Evolutionary conservation across 495 filamentous ascomycete genomes (phyloP).

Genomic region (Mytilinidion resinicola): DNA sequence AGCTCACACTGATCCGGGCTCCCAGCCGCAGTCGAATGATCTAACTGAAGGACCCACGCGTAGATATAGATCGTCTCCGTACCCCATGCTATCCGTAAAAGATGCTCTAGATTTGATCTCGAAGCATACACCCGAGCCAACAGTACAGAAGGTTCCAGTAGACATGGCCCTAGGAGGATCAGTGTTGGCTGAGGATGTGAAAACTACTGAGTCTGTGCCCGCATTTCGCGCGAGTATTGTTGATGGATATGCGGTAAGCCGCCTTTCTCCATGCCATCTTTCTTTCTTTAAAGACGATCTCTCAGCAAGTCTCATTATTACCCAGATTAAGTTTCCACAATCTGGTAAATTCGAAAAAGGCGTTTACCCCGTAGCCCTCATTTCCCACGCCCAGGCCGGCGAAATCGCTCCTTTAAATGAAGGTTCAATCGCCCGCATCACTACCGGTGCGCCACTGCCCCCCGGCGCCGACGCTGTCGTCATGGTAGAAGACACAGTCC

Average conservation of each 20-base stretch:
- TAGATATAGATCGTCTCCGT: conserved; percentile 78
- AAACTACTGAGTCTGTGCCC: conserved; percentile 73
- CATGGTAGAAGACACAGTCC: conserved; percentile 91
- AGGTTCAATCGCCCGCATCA: conserved; percentile 81
- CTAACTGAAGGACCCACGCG: conserved; percentile 69
- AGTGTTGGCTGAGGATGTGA: conserved; percentile 77
- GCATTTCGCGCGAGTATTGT: conserved; percentile 95
- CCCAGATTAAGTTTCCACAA: conserved; percentile 16
- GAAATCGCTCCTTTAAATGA: conserved; percentile 51
- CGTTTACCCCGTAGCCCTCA: conserved; percentile 74
- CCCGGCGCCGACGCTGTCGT: conserved; percentile 84
- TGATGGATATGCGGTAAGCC: conserved; percentile 79
- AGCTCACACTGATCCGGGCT: conserved; percentile 60
- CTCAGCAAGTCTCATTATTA: no score
- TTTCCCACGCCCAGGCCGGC: conserved; percentile 76
- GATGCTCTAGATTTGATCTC: conserved; percentile 70
- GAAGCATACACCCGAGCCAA: conserved; percentile 58
- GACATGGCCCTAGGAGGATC: conserved; percentile 58
- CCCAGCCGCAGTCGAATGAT: conserved; percentile 66
- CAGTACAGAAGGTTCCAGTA: conserved; percentile 52
- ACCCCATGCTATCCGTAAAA: conserved; percentile 81
- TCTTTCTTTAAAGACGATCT: no score
- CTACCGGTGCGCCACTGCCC: conserved; percentile 88
- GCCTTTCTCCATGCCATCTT: not conserved
- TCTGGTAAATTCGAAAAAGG: conserved; percentile 48